Evolutionary conservation across 345 rosid genomes (phyloP), one percentile per base, ranked within the genome.

Genomic region (Salix udensis): DNA sequence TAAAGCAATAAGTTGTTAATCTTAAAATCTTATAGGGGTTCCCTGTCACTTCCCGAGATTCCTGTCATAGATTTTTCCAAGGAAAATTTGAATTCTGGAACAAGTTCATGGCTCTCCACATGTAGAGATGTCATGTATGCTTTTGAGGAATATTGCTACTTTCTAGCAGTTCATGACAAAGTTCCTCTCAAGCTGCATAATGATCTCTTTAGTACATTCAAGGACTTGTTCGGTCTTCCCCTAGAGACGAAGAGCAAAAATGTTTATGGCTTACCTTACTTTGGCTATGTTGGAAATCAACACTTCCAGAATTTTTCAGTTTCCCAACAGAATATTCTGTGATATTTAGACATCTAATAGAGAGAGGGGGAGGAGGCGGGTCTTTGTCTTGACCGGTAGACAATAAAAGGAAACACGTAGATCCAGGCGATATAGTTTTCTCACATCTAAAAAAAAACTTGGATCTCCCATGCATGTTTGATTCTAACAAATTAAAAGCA

Each of bases 181-280:
- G 37, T 79, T 31, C 34, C 34, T 31, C 34, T 31, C 34, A 31
- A 31, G 34, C 5, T 31, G 5, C 34, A 31, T 31, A 4, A 31
- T 31, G 34, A 31, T 31, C 5, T 31, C 34, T 31, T 31, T 31
- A 31, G 5, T 31, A 31, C 34, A 31, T 31, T 31, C 34, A 31
- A 31, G 34, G 34, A 4, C 34, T 31, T 31, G 34, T 31, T 65
- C 40, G 62, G 83, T 52, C 82, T 86, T 21, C 76, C 86, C 8
- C 15, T 52, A 28, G 82, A 74, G 60, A 79, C 73, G 55, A 90
- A 90, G 78, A 75, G 18, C 65, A 85, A 78, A 70, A 88, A 87
- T 71, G 70, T 76, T 8, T 77, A 69, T 55, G 82, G 65, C 34
- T 86, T 78, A 28, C 86, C 88, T 0, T 83, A 75, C 65, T 82